Evolutionary conservation across 768 basidiomycete species (phyloP), one percentile per base, ranked within the genome.

Genomic region (Lyophyllum semitale): DNA sequence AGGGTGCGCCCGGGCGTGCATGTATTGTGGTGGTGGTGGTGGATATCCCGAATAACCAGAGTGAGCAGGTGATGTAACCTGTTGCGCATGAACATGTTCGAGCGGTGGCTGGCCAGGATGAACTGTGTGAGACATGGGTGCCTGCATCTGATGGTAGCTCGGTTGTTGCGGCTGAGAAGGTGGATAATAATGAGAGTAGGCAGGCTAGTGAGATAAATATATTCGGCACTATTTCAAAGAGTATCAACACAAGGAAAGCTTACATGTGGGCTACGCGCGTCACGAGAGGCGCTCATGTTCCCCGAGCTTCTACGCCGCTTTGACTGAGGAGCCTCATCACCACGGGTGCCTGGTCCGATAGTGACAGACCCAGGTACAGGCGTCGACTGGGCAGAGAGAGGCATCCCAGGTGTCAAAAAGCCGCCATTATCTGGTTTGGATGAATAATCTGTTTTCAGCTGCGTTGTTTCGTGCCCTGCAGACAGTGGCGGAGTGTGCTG

Each of bases 211-310:
- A 41, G 54, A 42, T 41, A 51, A 53, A 58, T 47, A 49, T 53
- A 41, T 52, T 43, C 51, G 20, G 42, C 51, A 48, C 18, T 48
- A n/a, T 43, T 4, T 53, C 35, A 25, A 51, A 37, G 38, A 32
- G 22, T 15, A 51, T 41, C 32, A 22, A 38, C 60, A 49, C 47
- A 53, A 49, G 45, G 8, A 15, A 59, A 17, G 70, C 75, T 73
- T 78, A 84, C 82, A 73, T 83, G 80, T 66, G 76, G 68, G 41
- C 75, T 70, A 59, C 81, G 81, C 52, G 68, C 71, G 59, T 82
- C 77, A 72, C 72, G 82, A 71, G 77, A 66, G 42, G 63, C 57
- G 43, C 57, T 63, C 45, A 71, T 73, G 58, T 71, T 73, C 15
- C 67, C 53, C 13, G 76, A 71, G 50, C 71, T 72, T 55, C 81